A percentile compares a stretch with the other conserved stretches of the same genome.
Conservation (phyloP, 352 stramenopile species). For the Halophytophthora batemanensis region DNA sequence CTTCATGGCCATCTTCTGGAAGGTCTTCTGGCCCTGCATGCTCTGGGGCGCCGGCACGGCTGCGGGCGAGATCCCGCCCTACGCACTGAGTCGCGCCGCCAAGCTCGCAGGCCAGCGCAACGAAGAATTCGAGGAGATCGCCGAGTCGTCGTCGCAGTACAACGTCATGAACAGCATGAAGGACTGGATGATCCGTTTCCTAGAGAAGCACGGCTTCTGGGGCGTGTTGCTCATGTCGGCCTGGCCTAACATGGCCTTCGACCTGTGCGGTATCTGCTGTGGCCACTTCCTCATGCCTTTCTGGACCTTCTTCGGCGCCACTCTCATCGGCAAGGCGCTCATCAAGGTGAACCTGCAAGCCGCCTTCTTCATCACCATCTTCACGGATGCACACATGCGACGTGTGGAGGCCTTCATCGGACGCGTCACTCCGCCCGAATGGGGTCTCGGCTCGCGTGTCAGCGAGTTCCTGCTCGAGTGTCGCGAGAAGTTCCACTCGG, state of each 20-base stretch:
- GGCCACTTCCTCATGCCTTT: conserved; percentile 94
- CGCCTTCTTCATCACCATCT: conserved; percentile 91
- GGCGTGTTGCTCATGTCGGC: conserved; percentile 92
- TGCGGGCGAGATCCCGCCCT: conserved; percentile 92
- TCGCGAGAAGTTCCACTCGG: conserved; percentile 85
- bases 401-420: conserved; percentile 85
- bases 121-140: conserved; percentile 89
- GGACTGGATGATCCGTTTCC: conserved; percentile 91
- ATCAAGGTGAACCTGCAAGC: conserved; percentile 92
- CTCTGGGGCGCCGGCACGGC: conserved; percentile 93
- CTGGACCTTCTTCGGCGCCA: conserved; percentile 94
- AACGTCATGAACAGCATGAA: conserved; percentile 91
- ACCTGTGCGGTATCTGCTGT: conserved; percentile 94
- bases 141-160: conserved; percentile 77
- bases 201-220: conserved; percentile 91
- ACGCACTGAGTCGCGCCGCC: conserved; percentile 88
- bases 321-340: conserved; percentile 91
- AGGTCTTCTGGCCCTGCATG: conserved; percentile 88
- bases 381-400: conserved; percentile 82
- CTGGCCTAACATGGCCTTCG: conserved; percentile 94
- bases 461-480: conserved; percentile 86
- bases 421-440: conserved; percentile 61
- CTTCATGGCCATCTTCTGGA: conserved; percentile 86
- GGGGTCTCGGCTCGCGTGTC: conserved; percentile 74
- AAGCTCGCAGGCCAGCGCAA: conserved; percentile 81